Conservation (phyloP, 2,329 filamentous ascomycete species). For the Aspergillus pseudotamarii region DNA sequence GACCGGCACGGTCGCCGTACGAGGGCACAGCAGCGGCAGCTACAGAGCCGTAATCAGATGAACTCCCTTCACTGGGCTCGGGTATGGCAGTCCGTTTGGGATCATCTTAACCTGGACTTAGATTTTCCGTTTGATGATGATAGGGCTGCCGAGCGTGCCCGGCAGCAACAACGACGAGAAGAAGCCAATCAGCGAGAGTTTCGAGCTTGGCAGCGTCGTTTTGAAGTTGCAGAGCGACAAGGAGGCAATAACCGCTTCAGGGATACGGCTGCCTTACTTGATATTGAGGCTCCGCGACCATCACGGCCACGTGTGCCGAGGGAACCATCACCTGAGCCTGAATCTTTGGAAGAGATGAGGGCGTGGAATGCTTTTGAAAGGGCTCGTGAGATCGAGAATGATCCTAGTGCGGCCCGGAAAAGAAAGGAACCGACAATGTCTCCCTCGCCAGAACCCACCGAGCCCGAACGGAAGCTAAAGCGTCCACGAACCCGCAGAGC, state of each 20-base stretch:
- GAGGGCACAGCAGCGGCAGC: conserved; percentile 47
- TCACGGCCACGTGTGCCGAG: conserved; percentile 43
- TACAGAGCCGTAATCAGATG: conserved; percentile 43
- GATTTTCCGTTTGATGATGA: conserved; percentile 85
- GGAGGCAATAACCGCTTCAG: conserved; percentile 74
- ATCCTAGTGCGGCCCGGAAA: conserved; percentile 50
- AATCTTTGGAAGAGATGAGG: conserved; percentile 76
- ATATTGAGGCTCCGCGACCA: conserved; percentile 50
- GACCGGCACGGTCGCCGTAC: conserved; percentile 54
- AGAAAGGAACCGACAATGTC: conserved; percentile 68
- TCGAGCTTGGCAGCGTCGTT: conserved; percentile 78
- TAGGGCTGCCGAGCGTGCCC: conserved; percentile 59
- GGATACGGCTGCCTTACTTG: conserved; percentile 65
- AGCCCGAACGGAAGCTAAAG: conserved; percentile 83
- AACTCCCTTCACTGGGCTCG: conserved; percentile 67
- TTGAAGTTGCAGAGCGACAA: conserved; percentile 78
- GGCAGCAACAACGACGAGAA: conserved; percentile 51
- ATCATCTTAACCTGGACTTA: conserved; percentile 73
- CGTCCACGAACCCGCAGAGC: conserved; percentile 78
- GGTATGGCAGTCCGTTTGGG: conserved; percentile 90
- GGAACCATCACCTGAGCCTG: conserved; percentile 58
- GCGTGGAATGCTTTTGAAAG: conserved; percentile 92
- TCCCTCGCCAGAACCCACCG: conserved; percentile 68
- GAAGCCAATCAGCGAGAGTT: conserved; percentile 61
- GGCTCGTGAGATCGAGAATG: conserved; percentile 69